Conservation (phyloP, 306 rosid genomes). For the Gastrolobium villosum region DNA sequence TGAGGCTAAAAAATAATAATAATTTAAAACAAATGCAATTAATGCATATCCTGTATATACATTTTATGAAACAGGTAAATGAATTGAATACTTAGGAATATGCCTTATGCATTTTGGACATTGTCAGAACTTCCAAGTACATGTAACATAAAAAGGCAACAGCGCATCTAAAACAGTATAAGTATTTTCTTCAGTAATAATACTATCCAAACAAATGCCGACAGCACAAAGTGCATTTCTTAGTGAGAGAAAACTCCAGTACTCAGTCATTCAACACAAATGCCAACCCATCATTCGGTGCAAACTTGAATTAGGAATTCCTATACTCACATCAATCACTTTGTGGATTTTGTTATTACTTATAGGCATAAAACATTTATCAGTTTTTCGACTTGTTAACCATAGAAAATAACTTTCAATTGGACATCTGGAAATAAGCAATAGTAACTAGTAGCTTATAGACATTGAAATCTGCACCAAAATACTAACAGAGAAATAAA, state of each 20-base stretch:
- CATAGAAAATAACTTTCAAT: constrained; percentile 32
- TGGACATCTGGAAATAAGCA: neutral
- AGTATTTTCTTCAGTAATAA: neutral
- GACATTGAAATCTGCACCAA: constrained; percentile 27
- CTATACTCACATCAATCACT: constrained; percentile 30
- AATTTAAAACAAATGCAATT: constrained; percentile 14
- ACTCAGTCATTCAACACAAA: neutral
- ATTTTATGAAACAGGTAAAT: constrained; percentile 35
- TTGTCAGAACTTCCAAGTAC: neutral
- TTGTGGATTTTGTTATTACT: neutral
- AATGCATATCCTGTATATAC: neutral
- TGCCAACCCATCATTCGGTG: neutral
- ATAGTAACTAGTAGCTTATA: constrained; percentile 20
- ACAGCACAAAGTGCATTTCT: constrained; percentile 37
- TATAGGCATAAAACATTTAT: constrained; percentile 5
- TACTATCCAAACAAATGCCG: constrained; percentile 9
- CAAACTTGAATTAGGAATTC: constrained; percentile 36
- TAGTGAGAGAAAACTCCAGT: neutral
- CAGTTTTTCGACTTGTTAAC: neutral
- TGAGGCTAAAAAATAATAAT: constrained; percentile 53
- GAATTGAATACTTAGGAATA: constrained; percentile 15
- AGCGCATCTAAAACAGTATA: neutral
- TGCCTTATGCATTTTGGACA: constrained; percentile 4
- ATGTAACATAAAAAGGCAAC: constrained; percentile 1
- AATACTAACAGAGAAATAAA: constrained; percentile 37